Evolutionary conservation across 2,329 filamentous ascomycete species (phyloP), one percentile per base, ranked within the genome.

Genomic region (Fusarium fujikuroi): DNA sequence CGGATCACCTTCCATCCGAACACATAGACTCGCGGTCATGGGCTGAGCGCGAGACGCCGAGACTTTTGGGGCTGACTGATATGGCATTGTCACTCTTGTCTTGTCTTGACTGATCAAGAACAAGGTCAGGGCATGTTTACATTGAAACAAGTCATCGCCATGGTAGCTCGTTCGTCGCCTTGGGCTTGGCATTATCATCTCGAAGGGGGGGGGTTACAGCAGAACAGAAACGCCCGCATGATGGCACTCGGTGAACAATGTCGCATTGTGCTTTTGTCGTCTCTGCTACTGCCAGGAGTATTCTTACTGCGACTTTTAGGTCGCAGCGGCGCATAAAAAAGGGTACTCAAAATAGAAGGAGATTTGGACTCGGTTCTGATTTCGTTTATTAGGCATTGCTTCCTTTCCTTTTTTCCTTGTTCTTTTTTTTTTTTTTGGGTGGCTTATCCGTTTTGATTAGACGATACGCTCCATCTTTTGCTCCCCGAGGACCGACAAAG

Each of bases 401-500:
- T 19, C 36, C 5, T 43, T 30, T 47, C 9, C 50, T 47, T 40
- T 44, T 18, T 44, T 11, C 40, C 12, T 49, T 30, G 30, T 50
- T 32, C 30, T 46, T n/a, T 63, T 60, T 32, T 28, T 53, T 34
- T 63, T 28, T 57, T 42, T 49, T 21, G 50, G 62, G 62, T 39
- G 64, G 72, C 43, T 53, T 61, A 60, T 39, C n/a, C 60, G 54
- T 67, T 62, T 58, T 59, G 62, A 64, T 42, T 73, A 73, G 69
- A 75, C 69, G 63, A 70, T 75, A 69, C 32, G 42, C 62, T 73
- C 49, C 40, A 62, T 73, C 57, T 59, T 63, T 60, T 49, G 60
- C 50, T 60, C 66, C 72, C 37, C 66, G 36, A 49, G 70, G 65
- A 67, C 40, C 28, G 56, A 73, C 53, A 43, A 63, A 70, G 69